Percentiles rank a stretch among this genome's conserved stretches.
These are phyloP conservation scores for Pholiota conissans DNA, from an alignment of 768 basidiomycete species.

Conservation along the genomic window DNA sequence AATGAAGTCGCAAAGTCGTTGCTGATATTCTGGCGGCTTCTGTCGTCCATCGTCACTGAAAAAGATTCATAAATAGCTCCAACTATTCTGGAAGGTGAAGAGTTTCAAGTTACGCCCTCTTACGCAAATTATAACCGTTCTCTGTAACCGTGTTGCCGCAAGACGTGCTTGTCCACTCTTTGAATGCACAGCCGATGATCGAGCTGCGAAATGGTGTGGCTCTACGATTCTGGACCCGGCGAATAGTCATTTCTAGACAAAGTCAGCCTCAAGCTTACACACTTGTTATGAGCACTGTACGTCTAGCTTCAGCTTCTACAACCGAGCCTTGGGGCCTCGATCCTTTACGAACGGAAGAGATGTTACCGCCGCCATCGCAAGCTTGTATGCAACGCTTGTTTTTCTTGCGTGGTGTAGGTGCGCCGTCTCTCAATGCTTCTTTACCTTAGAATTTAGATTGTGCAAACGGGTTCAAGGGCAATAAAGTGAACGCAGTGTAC, in stretches of 20 bases:
- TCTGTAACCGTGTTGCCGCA: no score
- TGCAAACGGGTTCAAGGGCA: no score
- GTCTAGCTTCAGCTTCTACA: background rate
- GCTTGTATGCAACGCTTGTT: background rate
- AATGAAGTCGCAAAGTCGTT: no score
- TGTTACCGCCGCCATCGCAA: background rate
- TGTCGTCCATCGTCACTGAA: no score
- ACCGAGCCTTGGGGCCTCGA: background rate
- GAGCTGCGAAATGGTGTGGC: background rate
- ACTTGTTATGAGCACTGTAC: background rate
- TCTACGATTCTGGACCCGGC: background rate
- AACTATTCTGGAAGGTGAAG: no score
- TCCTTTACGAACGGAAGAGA: background rate
- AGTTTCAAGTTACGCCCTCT: background rate
- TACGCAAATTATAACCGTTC: background rate
- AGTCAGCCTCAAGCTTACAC: background rate
- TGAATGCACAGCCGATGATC: background rate
- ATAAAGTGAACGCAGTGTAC: no score
- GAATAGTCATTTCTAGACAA: background rate
- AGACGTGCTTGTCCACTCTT: background rate
- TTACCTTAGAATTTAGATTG: no score
- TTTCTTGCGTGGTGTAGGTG: background rate
- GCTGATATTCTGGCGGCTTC: no score
- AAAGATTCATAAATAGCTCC: no score
- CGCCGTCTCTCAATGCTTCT: background rate